Conservation (phyloP, 441 rosid species). For the Gossypium gossypioides region DNA sequence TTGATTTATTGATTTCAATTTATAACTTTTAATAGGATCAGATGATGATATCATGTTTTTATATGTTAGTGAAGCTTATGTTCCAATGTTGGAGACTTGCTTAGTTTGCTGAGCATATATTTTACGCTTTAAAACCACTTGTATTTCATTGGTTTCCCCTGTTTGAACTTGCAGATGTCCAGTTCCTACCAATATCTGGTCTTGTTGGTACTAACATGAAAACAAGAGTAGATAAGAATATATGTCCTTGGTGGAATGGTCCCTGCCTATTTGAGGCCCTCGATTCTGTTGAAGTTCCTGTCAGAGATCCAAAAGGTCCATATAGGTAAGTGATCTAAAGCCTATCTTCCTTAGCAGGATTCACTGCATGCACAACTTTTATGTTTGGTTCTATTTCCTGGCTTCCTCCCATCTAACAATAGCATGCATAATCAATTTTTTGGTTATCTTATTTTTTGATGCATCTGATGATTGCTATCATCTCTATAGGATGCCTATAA, state of each 20-base stretch:
- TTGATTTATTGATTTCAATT: not conserved
- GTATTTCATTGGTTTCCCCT: not conserved
- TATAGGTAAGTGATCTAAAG: constrained; percentile 43
- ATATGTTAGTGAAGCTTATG: not conserved
- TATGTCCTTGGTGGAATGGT: constrained; percentile 86
- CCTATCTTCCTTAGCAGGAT: not conserved
- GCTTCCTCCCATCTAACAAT: not conserved
- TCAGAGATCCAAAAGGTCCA: constrained; percentile 82
- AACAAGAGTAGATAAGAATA: constrained; percentile 44
- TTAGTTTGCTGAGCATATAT: not conserved
- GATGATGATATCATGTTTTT: not conserved
- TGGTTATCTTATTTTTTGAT: not conserved
- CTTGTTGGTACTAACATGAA: constrained; percentile 67
- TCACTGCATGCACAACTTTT: not conserved
- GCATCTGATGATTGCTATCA: not conserved
- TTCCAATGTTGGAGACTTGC: not conserved
- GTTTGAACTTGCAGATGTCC: constrained; percentile 48
- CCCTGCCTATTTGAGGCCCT: constrained; percentile 82
- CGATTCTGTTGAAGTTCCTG: constrained; percentile 68
- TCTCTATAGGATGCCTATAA: constrained; percentile 71
- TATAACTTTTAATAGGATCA: not conserved
- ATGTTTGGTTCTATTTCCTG: not conserved
- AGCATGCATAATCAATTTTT: not conserved
- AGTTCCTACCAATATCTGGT: constrained; percentile 83
- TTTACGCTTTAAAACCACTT: not conserved